Evolutionary conservation across 139 green algal species (phyloP), one percentile per base, ranked within the genome.

Genomic region (Chlamydomonas sp.): DNA sequence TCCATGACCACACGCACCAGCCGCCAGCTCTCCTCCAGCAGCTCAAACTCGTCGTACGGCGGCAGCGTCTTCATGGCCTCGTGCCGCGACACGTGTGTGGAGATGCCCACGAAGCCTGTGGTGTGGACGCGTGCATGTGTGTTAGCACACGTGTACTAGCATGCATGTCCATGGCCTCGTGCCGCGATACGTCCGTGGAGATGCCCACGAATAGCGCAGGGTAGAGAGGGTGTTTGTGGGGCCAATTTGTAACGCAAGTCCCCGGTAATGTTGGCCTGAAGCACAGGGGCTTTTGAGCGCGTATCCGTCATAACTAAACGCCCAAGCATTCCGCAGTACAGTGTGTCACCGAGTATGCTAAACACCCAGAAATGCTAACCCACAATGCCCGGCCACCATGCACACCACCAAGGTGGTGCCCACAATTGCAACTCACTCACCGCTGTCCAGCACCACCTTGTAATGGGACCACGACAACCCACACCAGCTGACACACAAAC

Each of bases 11-110:
- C 77, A 5, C 87, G 81, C 87, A 90, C 85, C 62, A 66, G 73
- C 20, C 80, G 80, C 89, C 89, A 91, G 84, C 78, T 85, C 66
- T 89, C 89, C 74, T 91, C 89, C 49, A 91, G 66, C 79, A 91
- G 84, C 66, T 82, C 74, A 66, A 89, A 91, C 74, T 91, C 89
- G 77, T 91, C 89, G 87, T 88, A 91, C 20, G 84, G 89, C 58
- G 89, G 89, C 16, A 86, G 66, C 9, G 89, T 57, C 57, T 77
- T 74, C 17, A 91, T 82, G 5, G 79, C 64, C 67, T 91, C 89
- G 18, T 89, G 79, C 63, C 89, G 84, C 18, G 16, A 66, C 15
- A 76, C 49, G 73, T 88, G 80, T 3, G 75, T 75, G 6, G 72
- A 66, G 72, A 91, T 89, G 84, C 89, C 89, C 77, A 91, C 84